Percentiles rank a stretch among this genome's conserved stretches.
phyloP scores from a whole-genome alignment of 805 yeast species.

The Isabelozyma rhagii region DNA sequence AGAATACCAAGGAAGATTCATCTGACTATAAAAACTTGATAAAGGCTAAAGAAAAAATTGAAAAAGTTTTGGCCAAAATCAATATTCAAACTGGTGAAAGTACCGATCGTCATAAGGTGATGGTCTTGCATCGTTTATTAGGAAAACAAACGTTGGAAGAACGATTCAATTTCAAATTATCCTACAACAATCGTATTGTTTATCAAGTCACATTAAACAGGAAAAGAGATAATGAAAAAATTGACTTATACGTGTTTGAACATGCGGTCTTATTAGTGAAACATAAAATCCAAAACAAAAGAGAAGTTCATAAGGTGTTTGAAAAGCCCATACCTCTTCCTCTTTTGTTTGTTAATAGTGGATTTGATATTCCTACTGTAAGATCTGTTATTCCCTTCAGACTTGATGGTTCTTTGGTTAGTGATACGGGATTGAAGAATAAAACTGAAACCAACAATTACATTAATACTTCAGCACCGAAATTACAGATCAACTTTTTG shows the following conservation, averaged over 20 bases:
- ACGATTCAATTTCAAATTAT: constrained; percentile 78
- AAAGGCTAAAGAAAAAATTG: constrained; percentile 72
- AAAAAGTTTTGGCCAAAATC: constrained; percentile 70
- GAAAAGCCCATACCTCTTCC: constrained; percentile 86
- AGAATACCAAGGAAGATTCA: constrained; percentile 72
- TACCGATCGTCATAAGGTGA: constrained; percentile 85
- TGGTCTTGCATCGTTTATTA: constrained; percentile 56
- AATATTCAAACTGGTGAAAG: constrained; percentile 91
- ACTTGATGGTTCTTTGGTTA: constrained; percentile 31
- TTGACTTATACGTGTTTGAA: constrained; percentile 84
- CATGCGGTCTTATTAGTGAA: constrained; percentile 84
- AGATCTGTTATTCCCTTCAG: constrained; percentile 37
- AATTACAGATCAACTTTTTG: constrained; percentile 49
- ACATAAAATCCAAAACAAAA: constrained; percentile 79
- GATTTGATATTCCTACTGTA: constrained; percentile 73
- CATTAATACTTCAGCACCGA: constrained; percentile 27
- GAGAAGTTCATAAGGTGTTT: constrained; percentile 88
- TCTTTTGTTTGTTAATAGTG: constrained; percentile 66
- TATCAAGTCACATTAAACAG: constrained; percentile 71
- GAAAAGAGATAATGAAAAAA: constrained; percentile 73
- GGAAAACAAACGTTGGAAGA: constrained; percentile 81
- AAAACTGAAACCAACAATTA: constrained; percentile 23
- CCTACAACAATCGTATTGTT: constrained; percentile 77
- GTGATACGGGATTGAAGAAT: constrained; percentile 31
- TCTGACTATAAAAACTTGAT: constrained; percentile 68